Conservation (phyloP, 176 grass and related monocot genomes). For the Rhynchospora breviuscula region DNA sequence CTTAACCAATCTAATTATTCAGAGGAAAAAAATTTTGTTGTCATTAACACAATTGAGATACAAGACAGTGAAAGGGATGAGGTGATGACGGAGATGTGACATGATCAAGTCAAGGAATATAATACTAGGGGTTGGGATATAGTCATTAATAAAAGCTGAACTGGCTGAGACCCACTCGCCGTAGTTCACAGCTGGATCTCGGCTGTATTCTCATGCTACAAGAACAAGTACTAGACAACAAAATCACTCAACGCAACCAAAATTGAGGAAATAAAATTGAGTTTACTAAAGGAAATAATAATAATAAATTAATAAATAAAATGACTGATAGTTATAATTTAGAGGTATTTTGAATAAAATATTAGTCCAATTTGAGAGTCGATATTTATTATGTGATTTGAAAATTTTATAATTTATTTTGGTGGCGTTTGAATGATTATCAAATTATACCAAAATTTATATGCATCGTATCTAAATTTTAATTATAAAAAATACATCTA, state of each 20-base stretch:
- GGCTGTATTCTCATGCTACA: conserved; percentile 11
- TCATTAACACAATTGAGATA: not conserved
- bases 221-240: too few species aligned
- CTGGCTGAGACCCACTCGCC: conserved; percentile 5
- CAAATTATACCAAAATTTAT: too few species aligned
- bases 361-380: too few species aligned
- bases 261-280: not conserved
- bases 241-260: too few species aligned
- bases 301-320: not conserved
- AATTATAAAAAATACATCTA: too few species aligned
- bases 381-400: too few species aligned
- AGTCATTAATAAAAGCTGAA: conserved; percentile 15
- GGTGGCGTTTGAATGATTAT: too few species aligned
- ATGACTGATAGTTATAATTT: not conserved
- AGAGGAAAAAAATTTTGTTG: too few species aligned
- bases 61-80: not conserved
- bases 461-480: too few species aligned
- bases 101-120: conserved; percentile 12
- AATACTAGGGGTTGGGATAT: conserved; percentile 10
- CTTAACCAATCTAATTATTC: too few species aligned
- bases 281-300: not conserved
- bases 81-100: not conserved
- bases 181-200: not conserved
- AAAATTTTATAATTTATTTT: too few species aligned
- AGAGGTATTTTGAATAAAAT: too few species aligned